Percentiles rank a stretch among this genome's conserved stretches.
These are phyloP conservation scores for Parietaria judaica DNA, from an alignment of 306 rosid genomes.

Conservation along the genomic window DNA sequence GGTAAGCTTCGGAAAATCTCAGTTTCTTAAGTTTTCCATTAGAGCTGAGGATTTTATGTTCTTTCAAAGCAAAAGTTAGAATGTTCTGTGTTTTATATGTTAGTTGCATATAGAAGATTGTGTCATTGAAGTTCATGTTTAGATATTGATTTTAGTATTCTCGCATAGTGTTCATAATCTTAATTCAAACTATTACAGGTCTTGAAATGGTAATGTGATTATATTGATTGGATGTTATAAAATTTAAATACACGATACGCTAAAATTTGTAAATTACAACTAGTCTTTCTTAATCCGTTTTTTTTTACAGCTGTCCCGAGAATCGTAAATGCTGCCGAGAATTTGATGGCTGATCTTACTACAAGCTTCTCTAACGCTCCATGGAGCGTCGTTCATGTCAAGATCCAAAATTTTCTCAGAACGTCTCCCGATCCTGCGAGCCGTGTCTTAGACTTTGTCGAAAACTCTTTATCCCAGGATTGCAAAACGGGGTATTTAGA, in stretches of 20 bases:
- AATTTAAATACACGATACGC: too few species aligned
- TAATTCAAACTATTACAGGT: too few species aligned
- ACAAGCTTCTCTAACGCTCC: constrained; percentile 1
- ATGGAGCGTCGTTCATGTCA: constrained; percentile 13
- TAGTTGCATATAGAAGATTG: too few species aligned
- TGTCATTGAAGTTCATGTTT: too few species aligned
- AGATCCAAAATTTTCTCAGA: constrained; percentile 25
- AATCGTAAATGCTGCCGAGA: constrained; percentile 13
- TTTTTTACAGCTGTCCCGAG: not conserved
- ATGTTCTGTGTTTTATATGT: too few species aligned
- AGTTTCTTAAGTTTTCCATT: too few species aligned
- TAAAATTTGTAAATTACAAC: too few species aligned
- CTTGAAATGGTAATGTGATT: too few species aligned
- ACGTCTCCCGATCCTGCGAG: constrained; percentile 38
- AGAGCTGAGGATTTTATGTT: not conserved
- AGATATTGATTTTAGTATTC: too few species aligned
- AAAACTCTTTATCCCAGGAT: constrained; percentile 15
- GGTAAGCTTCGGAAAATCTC: constrained; percentile 18
- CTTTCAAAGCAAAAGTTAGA: too few species aligned
- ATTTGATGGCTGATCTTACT: constrained; percentile 4
- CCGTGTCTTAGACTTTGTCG: constrained; percentile 37
- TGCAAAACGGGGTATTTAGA: not conserved
- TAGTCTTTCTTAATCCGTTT: constrained; percentile 2
- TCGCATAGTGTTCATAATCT: too few species aligned
- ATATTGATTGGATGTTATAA: too few species aligned